Conservation (phyloP, 441 rosid species). For the Metrosideros polymorpha region DNA sequence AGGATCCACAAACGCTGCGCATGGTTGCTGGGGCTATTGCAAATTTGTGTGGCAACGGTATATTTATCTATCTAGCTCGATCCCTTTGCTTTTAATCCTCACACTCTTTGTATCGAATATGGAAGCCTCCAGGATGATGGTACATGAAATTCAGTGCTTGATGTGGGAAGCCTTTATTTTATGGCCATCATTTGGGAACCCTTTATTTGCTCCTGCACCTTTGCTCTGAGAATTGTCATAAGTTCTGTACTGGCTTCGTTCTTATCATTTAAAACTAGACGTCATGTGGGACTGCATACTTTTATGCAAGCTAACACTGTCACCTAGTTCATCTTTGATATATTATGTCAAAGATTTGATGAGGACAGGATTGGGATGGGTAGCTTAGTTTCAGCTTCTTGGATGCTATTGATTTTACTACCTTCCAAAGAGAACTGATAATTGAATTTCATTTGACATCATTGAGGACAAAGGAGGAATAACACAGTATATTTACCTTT, state of each 20-base stretch:
- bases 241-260: neutral
- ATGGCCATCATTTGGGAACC: neutral
- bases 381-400: neutral
- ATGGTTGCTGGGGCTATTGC: slow-evolving; percentile 17
- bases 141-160: neutral
- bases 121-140: neutral
- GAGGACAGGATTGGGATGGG: neutral
- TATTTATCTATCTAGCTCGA: neutral
- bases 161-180: neutral
- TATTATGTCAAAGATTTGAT: neutral
- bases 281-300: neutral
- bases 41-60: slow-evolving; percentile 15
- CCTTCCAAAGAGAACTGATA: neutral
- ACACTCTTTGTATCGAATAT: neutral
- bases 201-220: neutral
- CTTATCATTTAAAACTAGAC: neutral
- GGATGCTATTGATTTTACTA: neutral
- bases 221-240: neutral
- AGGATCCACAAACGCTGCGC: slow-evolving; percentile 15
- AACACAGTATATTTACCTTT: neutral
- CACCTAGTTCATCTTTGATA: neutral
- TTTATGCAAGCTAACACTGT: neutral
- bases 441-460: neutral
- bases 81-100: neutral
- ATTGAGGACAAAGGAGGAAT: neutral